Evolutionary conservation across 768 basidiomycete genomes (phyloP).

Genomic region (Serpula lacrymans): DNA sequence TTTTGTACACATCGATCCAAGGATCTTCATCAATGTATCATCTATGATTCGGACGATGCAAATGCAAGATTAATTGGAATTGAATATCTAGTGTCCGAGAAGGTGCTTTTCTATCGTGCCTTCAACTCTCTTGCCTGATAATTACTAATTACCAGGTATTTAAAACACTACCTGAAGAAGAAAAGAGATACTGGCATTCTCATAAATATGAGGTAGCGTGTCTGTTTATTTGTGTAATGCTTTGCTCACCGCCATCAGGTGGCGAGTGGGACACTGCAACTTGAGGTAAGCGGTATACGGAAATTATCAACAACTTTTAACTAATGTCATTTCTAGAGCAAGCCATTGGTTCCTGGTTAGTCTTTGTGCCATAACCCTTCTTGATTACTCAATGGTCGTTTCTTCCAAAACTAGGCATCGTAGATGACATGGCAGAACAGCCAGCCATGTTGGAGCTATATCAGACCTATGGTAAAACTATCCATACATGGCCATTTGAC

Average conservation of each 20-base stretch:
- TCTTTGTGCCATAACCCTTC: background rate
- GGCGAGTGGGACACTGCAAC: slow-evolving; percentile 31
- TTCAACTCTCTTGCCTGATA: background rate
- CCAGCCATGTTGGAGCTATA: slow-evolving; percentile 43
- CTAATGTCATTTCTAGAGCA: slow-evolving; percentile 12
- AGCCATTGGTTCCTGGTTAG: slow-evolving; percentile 22
- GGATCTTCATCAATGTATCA: slow-evolving; percentile 43
- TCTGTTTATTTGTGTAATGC: slow-evolving; percentile 17
- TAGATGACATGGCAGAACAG: slow-evolving; percentile 35
- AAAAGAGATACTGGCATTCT: slow-evolving; percentile 52
- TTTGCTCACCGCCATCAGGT: slow-evolving; percentile 19
- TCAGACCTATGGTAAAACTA: slow-evolving; percentile 44
- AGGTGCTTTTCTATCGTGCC: slow-evolving; percentile 16
- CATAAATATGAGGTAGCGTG: slow-evolving; percentile 43
- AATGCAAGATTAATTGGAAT: slow-evolving; percentile 50
- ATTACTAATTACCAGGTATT: slow-evolving; percentile 26
- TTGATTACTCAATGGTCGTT: background rate
- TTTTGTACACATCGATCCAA: slow-evolving; percentile 37
- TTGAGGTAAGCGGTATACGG: slow-evolving; percentile 18
- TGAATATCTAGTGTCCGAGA: slow-evolving; percentile 48
- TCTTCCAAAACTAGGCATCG: slow-evolving; percentile 12
- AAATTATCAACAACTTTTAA: background rate
- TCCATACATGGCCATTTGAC: slow-evolving; percentile 38
- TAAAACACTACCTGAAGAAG: slow-evolving; percentile 37
- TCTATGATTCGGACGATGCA: slow-evolving; percentile 39